Evolutionary conservation across 148 eudicot genomes (phyloP).

Genomic region (Linanthus parryae): DNA sequence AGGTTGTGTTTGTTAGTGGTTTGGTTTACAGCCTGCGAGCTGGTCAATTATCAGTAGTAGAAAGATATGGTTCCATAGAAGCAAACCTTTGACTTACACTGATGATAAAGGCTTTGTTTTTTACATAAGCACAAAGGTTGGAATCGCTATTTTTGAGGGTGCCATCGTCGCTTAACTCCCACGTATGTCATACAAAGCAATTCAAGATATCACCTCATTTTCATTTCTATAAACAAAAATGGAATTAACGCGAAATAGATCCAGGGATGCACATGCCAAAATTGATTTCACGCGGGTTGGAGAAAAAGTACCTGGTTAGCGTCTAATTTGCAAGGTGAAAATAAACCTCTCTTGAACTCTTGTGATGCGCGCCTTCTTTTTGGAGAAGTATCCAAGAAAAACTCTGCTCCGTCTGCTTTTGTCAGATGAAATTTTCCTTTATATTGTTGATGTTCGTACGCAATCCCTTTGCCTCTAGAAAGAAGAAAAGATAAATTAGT

Average conservation of each 20-base stretch:
- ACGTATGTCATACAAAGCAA: too few species aligned
- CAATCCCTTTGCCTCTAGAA: constrained; percentile 41
- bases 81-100: too few species aligned
- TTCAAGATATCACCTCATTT: too few species aligned
- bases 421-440: constrained; percentile 45
- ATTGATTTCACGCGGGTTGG: not conserved
- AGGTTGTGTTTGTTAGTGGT: too few species aligned
- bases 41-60: too few species aligned
- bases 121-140: too few species aligned
- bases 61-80: too few species aligned
- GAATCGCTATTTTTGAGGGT: constrained; percentile 69
- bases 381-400: constrained; percentile 64
- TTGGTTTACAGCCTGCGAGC: too few species aligned
- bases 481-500: not conserved
- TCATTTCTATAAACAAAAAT: too few species aligned
- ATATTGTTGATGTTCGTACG: constrained; percentile 20
- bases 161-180: constrained; percentile 58
- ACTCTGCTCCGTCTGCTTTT: constrained; percentile 16
- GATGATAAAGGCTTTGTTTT: too few species aligned
- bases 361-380: constrained; percentile 46
- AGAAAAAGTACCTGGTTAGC: constrained; percentile 76
- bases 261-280: not conserved
- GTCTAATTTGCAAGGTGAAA: constrained; percentile 51
- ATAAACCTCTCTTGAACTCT: constrained; percentile 51
- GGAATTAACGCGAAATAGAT: not conserved